Evolutionary conservation across 2,329 filamentous ascomycete species (phyloP).

Genomic region (Colletotrichum sp.): DNA sequence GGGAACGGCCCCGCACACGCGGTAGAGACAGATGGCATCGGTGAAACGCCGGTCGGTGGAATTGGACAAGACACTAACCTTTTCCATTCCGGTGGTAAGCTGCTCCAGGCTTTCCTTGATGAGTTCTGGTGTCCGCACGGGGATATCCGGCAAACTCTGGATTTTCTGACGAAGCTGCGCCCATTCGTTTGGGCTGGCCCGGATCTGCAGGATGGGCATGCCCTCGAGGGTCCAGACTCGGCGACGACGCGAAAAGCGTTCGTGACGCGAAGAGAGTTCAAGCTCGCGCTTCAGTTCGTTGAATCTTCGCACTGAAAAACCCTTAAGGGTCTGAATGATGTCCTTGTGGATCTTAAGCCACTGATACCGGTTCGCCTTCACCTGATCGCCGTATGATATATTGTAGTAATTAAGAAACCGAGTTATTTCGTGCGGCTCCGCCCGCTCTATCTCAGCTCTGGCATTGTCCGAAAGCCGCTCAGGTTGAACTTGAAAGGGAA

Average conservation of each 20-base stretch:
- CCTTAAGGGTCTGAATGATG: not conserved
- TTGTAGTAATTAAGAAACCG: too few species aligned
- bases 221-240: not conserved
- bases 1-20: accelerated
- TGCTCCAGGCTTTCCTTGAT: not conserved
- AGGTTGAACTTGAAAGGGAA: not conserved
- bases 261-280: too few species aligned
- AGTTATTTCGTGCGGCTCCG: not conserved
- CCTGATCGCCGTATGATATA: too few species aligned
- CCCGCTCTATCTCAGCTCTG: not conserved
- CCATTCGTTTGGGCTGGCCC: not conserved
- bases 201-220: not conserved
- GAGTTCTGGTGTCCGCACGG: not conserved
- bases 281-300: too few species aligned
- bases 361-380: not conserved
- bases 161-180: not conserved
- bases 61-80: not conserved
- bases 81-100: not conserved
- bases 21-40: not conserved
- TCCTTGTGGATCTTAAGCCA: not conserved
- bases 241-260: not conserved
- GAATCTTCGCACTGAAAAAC: not conserved
- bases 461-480: not conserved
- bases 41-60: too few species aligned
- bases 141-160: not conserved